Base-by-base conservation (phyloP, 768 basidiomycete species). In the Suillus subalutaceus region DNA sequence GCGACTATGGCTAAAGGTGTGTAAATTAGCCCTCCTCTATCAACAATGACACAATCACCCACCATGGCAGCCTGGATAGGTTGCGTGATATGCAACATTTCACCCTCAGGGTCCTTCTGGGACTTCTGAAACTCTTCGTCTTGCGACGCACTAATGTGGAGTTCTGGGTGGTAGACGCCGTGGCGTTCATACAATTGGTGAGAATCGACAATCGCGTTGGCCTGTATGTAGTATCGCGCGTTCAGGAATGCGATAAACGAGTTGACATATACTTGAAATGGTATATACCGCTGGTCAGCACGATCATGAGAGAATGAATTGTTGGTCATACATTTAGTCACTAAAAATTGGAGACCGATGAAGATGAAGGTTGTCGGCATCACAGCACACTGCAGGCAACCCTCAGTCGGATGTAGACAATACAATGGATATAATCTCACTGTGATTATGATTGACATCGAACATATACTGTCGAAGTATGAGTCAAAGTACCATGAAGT, bases 231-330 rank as follows among this genome's bases (percentile, higher is more conserved):
- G 55, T 56, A n/a, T 35, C 55, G 55, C 32, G 55, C 32, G 20
- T 56, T 56, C 32, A 56, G 32, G 32, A 56, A 30, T 35, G 55
- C 55, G 32, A 56, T 56, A 9, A 35, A 56, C 10, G 55, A 56
- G 18, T 56, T 56, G 18, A 35, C 55, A 35, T 35, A 56, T 20
- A 56, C 55, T 56, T 32, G 53, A 55, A 23, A 50, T 6, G 6
- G n/a, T 13, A 13, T 23, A 50, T 48, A 23, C 30, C 53, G 18
- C 53, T 20, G 16, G 30, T 56, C 20, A 56, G 55, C 6, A 56
- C 2, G 6, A n/a, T 12, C 5, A 6, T 35, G 32, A 20, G 20
- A 56, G 20, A 35, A 56, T 56, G 53, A 10, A 9, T 12, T n/a
- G 1, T 35, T 13, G 32, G 4, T 3, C 55, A 35, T 35, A 56